These are phyloP conservation scores for Eucalyptus grandis DNA, from an alignment of 345 rosid genomes.

Conservation along the genomic window DNA sequence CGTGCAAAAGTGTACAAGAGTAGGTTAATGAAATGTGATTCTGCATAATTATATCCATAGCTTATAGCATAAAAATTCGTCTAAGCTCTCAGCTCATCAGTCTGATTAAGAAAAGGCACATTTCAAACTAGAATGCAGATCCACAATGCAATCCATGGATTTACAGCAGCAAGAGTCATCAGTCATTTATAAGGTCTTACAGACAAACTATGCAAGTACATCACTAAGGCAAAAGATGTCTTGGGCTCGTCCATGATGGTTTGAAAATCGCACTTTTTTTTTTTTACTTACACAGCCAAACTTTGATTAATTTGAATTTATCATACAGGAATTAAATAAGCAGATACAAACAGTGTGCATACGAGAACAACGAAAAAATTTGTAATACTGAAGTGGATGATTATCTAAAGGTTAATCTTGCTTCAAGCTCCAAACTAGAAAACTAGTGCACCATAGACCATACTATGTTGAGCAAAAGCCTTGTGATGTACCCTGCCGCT, in stretches of 20 bases:
- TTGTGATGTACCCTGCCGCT: background rate
- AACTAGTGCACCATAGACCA: background rate
- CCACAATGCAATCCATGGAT: background rate
- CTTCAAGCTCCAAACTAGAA: background rate
- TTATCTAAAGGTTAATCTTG: background rate
- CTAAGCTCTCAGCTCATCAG: background rate
- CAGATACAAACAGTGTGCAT: background rate
- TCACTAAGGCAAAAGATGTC: background rate
- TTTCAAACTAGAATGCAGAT: background rate
- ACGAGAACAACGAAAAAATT: background rate
- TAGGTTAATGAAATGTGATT: background rate
- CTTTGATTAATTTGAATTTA: background rate
- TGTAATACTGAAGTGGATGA: background rate
- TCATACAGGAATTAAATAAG: background rate
- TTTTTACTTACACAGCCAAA: background rate
- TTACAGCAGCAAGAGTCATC: background rate
- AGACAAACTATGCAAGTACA: background rate
- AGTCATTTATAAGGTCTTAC: background rate
- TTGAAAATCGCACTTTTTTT: background rate
- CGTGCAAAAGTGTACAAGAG: background rate
- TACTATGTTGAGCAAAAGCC: background rate
- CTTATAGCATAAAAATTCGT: background rate
- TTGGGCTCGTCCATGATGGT: background rate
- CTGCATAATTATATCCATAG: background rate
- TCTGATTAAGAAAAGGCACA: background rate